Evolutionary conservation across 495 filamentous ascomycete species (phyloP), one percentile per base, ranked within the genome.

Genomic region (Aspergillus nanangensis): DNA sequence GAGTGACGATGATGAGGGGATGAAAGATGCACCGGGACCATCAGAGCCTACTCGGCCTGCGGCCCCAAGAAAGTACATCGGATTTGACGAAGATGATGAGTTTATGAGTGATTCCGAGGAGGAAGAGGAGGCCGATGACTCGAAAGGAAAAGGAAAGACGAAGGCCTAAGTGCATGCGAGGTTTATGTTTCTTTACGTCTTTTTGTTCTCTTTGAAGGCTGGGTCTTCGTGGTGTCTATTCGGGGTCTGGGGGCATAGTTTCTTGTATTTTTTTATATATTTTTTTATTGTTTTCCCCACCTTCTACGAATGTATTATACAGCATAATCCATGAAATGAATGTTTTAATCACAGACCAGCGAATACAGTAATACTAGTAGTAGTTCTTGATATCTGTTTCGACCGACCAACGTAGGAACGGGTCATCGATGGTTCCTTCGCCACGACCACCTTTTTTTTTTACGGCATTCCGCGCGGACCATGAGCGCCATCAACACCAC

Each of bases 1-100:
- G 5, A 76, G 72, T 47, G 79, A 76, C 17, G 63, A 64, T 36
- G 61, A 80, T 58, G 55, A 76, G 48, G 47, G 73, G 59, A 57
- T 48, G 45, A 51, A 47, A 0, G 41, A 45, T 41, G 50, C 57
- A 22, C 51, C 57, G 33, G 63, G 55, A 0, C 44, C 66, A 1
- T 67, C 66, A 48, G 46, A 43, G 21, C 41, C 60, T 9, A 43
- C 29, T 19, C 53, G 32, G 24, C 36, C 61, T 17, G 47, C 41
- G 24, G 57, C 62, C 18, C 65, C 69, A 3, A 60, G 70, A 50
- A 80, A 69, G 8, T 93, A 87, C 58, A 81, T 87, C 50, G 90
- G 90, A 3, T 96, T 93, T 56, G 90, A 95, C 59, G 89, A 93
- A 34, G 90, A 95, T 45, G 86, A 91, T 49, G 90, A 93, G 53